Conservation (phyloP, 1,139 yeast species). For the Hanseniaspora sp. region DNA sequence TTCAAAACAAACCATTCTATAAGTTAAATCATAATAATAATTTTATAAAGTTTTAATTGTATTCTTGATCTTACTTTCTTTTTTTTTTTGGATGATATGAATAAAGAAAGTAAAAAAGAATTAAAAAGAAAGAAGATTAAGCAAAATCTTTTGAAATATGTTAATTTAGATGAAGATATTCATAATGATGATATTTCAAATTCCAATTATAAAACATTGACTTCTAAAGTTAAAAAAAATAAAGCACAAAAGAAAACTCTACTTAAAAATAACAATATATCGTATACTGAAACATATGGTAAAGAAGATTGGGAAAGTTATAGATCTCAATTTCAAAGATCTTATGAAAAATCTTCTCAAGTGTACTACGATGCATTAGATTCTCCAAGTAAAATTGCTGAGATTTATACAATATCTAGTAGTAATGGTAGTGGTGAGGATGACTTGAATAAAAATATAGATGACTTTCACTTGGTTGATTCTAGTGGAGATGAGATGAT, state of each 20-base stretch:
- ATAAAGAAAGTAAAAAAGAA: not conserved
- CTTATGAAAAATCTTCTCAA: conserved; percentile 9
- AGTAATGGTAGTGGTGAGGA: not conserved
- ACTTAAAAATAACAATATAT: not conserved
- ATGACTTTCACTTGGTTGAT: not conserved
- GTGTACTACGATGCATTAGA: conserved; percentile 13
- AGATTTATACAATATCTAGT: not conserved
- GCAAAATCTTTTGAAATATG: too few species aligned
- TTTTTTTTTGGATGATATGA: not conserved
- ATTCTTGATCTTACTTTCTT: too few species aligned
- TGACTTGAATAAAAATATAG: not conserved
- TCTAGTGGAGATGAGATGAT: conserved; percentile 8
- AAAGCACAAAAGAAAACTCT: not conserved
- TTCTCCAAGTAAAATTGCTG: conserved; percentile 12
- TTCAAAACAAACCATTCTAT: too few species aligned
- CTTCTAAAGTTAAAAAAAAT: too few species aligned
- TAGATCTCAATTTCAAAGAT: not conserved
- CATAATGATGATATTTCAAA: not conserved
- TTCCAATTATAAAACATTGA: too few species aligned
- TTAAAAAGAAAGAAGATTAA: not conserved
- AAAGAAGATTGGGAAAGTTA: conserved; percentile 1
- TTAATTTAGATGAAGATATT: not conserved
- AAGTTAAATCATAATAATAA: too few species aligned
- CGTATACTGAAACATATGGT: not conserved
- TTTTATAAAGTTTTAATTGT: too few species aligned